Evolutionary conservation across 768 basidiomycete genomes (phyloP).

Genomic region (Astraeus odoratus): DNA sequence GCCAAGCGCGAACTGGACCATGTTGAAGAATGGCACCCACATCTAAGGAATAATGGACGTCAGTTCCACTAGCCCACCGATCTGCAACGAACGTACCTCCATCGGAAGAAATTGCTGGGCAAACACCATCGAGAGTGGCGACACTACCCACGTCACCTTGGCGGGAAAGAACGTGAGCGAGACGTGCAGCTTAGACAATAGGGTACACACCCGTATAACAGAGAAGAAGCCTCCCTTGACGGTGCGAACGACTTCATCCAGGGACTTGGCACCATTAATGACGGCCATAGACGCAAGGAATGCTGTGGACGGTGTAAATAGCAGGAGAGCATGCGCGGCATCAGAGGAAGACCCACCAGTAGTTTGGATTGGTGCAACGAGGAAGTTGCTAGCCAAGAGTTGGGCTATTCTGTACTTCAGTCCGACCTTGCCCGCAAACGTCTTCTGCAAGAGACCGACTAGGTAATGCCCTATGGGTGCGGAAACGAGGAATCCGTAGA

Average conservation of each 20-base stretch:
- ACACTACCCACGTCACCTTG: conserved; percentile 76
- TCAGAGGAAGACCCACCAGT: conserved; percentile 37
- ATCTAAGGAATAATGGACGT: conserved; percentile 38
- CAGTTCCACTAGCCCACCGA: conserved; percentile 1
- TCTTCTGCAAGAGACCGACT: conserved; percentile 63
- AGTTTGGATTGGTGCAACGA: conserved; percentile 72
- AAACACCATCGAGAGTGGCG: conserved; percentile 64
- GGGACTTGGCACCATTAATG: conserved; percentile 71
- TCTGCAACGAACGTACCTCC: conserved; percentile 40
- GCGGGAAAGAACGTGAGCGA: conserved; percentile 1
- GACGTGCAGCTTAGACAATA: background rate
- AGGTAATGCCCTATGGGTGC: conserved; percentile 77
- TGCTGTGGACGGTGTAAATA: conserved; percentile 30
- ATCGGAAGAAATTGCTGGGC: conserved; percentile 78
- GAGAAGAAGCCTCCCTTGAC: conserved; percentile 68
- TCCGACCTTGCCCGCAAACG: conserved; percentile 69
- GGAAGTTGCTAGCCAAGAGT: conserved; percentile 67
- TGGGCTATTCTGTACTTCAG: conserved; percentile 59
- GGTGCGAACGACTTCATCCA: conserved; percentile 56
- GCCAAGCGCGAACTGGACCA: conserved; percentile 68
- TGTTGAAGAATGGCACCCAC: conserved; percentile 86
- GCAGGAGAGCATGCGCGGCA: background rate
- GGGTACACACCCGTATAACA: conserved; percentile 55
- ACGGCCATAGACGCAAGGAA: conserved; percentile 78
- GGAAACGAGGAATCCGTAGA: conserved; percentile 79